phyloP scores from a whole-genome alignment of 148 eudicot species.

The Linanthus parryae region DNA sequence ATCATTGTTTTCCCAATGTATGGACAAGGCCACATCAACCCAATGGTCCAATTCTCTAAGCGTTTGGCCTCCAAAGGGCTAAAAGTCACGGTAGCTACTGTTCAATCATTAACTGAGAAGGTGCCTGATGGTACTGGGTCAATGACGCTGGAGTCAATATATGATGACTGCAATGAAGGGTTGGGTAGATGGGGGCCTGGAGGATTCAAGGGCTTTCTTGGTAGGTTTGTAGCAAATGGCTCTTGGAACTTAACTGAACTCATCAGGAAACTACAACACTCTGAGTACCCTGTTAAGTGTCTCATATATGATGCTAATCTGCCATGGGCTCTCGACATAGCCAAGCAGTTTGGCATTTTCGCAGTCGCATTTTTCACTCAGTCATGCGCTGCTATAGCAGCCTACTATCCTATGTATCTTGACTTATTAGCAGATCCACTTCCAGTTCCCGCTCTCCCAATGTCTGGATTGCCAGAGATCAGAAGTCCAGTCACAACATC shows the following conservation, averaged over 20 bases:
- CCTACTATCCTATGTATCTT: background rate
- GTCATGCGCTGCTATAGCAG: constrained; percentile 1
- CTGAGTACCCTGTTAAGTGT: constrained; percentile 2
- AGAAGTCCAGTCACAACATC: background rate
- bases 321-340: constrained; percentile 10
- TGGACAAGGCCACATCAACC: too few relatives aligned
- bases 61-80: too few relatives aligned
- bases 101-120: too few relatives aligned
- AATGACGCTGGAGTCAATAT: constrained; percentile 12
- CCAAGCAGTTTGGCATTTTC: constrained; percentile 6
- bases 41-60: too few relatives aligned
- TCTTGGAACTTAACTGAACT: background rate
- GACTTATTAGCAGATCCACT: background rate
- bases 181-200: constrained; percentile 1
- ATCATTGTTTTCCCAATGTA: too few relatives aligned
- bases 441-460: background rate
- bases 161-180: constrained; percentile 12
- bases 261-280: constrained; percentile 4
- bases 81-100: too few relatives aligned
- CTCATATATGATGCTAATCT: constrained; percentile 5
- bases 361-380: constrained; percentile 10
- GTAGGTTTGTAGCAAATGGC: constrained; percentile 3
- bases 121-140: too few relatives aligned
- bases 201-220: constrained; percentile 5
- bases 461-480: constrained; percentile 5